Evolutionary conservation across 129 eudicot genomes (phyloP).

Genomic region (Cynara cardunculus): DNA sequence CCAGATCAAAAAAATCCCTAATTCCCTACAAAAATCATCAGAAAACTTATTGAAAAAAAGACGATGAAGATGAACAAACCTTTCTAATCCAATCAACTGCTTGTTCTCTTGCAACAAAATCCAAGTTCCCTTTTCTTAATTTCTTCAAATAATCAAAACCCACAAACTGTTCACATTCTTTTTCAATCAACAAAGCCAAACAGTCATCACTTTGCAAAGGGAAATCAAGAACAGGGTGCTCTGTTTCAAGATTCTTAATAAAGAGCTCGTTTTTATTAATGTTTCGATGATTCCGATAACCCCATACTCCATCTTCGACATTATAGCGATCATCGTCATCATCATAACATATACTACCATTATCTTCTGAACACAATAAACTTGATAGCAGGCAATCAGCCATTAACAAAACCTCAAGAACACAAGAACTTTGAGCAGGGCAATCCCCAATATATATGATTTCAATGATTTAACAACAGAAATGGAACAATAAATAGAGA

Average conservation of each 20-base stretch:
- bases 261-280: conserved; percentile 26
- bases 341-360: conserved; percentile 40
- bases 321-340: background rate
- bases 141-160: conserved; percentile 50
- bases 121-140: conserved; percentile 59
- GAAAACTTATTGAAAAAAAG: background rate
- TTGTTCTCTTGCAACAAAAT: conserved; percentile 50
- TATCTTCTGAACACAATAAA: conserved; percentile 59
- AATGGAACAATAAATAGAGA: background rate
- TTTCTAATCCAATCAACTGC: conserved; percentile 75
- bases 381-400: conserved; percentile 52
- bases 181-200: conserved; percentile 42
- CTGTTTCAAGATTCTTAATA: conserved; percentile 29
- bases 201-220: conserved; percentile 52
- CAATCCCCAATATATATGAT: background rate
- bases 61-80: conserved; percentile 39
- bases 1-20: conserved; percentile 7
- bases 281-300: conserved; percentile 2
- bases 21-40: background rate
- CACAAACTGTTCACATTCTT: conserved; percentile 57
- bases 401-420: conserved; percentile 16
- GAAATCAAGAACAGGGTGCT: conserved; percentile 20
- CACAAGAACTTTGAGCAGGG: background rate
- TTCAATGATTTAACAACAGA: conserved; percentile 6
- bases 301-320: conserved; percentile 20